These are phyloP conservation scores for Phytophthora syringae DNA, from an alignment of 352 stramenopile species.

Conservation along the genomic window DNA sequence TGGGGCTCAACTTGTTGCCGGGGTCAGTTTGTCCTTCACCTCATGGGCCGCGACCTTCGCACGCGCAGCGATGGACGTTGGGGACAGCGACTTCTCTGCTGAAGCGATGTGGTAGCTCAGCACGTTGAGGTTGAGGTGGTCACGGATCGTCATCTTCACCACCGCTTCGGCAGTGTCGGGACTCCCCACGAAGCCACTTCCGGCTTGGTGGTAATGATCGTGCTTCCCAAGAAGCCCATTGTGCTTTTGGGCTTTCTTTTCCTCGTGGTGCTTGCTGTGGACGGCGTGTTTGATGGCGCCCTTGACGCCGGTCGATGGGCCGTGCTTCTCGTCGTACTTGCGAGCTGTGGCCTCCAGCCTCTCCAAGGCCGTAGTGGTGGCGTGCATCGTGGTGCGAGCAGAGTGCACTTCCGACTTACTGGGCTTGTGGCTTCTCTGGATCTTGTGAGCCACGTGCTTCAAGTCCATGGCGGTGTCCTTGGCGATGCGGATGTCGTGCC, in stretches of 20 bases:
- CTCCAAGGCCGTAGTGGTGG: constrained; percentile 18
- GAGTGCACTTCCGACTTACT: constrained; percentile 19
- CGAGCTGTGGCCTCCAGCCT: constrained; percentile 18
- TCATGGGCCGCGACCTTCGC: constrained; percentile 30
- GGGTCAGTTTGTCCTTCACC: constrained; percentile 25
- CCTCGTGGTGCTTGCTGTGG: constrained; percentile 4
- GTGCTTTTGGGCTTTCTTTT: background rate
- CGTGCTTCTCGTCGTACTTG: constrained; percentile 28
- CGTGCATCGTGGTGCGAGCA: constrained; percentile 26
- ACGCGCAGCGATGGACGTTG: constrained; percentile 10
- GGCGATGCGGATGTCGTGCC: constrained; percentile 27
- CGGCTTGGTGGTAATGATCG: background rate
- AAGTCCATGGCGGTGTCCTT: constrained; percentile 30
- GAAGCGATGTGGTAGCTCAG: constrained; percentile 30
- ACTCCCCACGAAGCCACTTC: constrained; percentile 4
- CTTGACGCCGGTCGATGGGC: constrained; percentile 15
- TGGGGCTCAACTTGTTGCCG: no score
- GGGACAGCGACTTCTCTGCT: constrained; percentile 20
- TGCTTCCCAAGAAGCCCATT: background rate
- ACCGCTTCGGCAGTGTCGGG: constrained; percentile 27
- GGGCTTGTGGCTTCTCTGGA: constrained; percentile 16
- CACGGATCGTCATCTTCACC: constrained; percentile 21
- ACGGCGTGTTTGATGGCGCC: constrained; percentile 19
- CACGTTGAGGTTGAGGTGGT: constrained; percentile 30
- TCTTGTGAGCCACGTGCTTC: constrained; percentile 25